Percentiles rank a stretch among this genome's conserved stretches.
Conservation (phyloP, 2,329 filamentous ascomycete species). For the Aureobasidium leucospermi region DNA sequence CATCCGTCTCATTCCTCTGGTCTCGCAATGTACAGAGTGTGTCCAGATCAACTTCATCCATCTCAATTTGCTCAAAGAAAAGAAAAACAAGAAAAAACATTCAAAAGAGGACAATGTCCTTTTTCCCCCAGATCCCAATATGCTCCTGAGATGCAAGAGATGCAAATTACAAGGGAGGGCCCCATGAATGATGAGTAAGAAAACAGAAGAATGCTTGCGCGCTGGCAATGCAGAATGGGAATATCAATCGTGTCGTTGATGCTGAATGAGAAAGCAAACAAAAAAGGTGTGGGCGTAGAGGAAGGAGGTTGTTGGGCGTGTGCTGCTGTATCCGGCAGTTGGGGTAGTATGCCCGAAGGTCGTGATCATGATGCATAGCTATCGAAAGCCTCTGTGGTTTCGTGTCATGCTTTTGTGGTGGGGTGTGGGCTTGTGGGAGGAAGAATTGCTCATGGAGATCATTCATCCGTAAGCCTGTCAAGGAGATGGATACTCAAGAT, state of each 20-base stretch:
- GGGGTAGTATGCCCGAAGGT: background rate
- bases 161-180: background rate
- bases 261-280: background rate
- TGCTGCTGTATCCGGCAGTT: background rate
- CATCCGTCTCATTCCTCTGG: background rate
- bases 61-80: background rate
- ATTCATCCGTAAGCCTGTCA: conserved; percentile 47
- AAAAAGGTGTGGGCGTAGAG: background rate
- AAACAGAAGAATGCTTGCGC: background rate
- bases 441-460: background rate
- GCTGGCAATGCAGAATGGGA: background rate
- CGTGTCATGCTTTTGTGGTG: background rate
- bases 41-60: background rate
- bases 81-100: background rate
- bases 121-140: background rate
- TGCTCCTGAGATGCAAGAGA: background rate
- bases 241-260: background rate
- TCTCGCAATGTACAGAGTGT: background rate
- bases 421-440: background rate
- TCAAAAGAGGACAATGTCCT: no score
- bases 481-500: conserved; percentile 85
- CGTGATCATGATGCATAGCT: conserved; percentile 5
- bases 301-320: background rate
- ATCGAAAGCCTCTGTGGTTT: background rate
- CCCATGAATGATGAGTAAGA: background rate